Evolutionary conservation across 129 eudicot species (phyloP), one percentile per base, ranked within the genome.

Genomic region (Pseudognaphalium luteoalbum): DNA sequence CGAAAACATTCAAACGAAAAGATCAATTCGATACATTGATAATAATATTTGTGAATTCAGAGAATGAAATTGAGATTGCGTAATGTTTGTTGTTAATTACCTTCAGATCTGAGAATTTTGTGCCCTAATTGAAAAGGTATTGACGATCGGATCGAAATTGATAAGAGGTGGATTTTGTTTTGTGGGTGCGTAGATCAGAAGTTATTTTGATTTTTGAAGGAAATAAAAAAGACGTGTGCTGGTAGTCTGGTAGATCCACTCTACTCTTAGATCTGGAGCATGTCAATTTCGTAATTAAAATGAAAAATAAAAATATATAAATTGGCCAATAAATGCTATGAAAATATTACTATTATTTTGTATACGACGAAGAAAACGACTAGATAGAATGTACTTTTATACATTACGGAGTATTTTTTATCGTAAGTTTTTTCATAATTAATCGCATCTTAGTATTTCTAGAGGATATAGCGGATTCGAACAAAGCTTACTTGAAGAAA

Each of bases 31-130:
- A 47, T 47, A 47, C n/a, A 47, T 11, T 47, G 17, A 42, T 11
- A 14, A 47, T 14, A 14, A 3, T 11, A 14, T 42, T 1, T 9
- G 10, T 47, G 54, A 47, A 12, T 47, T 47, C 17, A 47, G n/a
- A 47, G 0, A 47, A 47, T 0, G 62, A 20, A n/a, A 52, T 6
- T 16, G 47, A 17, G 16, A 51, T 60, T 10, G 54, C 7, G 56
- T 58, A 52, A 59, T 37, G 11, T 70, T 4, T 57, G 54, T 4
- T 57, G 54, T 70, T 47, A 25, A 25, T 25, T 70, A 78, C 82
- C 82, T 62, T 78, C 75, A 78, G 71, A 78, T 78, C 76, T 61
- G 76, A 42, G 50, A 78, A 68, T 60, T 70, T 17, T 20, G 71
- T 17, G 21, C 70, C 75, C 74, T 73, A 21, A 73, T 34, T 32